Conservation (phyloP, 768 basidiomycete genomes). For the Gymnopilus junonius region DNA sequence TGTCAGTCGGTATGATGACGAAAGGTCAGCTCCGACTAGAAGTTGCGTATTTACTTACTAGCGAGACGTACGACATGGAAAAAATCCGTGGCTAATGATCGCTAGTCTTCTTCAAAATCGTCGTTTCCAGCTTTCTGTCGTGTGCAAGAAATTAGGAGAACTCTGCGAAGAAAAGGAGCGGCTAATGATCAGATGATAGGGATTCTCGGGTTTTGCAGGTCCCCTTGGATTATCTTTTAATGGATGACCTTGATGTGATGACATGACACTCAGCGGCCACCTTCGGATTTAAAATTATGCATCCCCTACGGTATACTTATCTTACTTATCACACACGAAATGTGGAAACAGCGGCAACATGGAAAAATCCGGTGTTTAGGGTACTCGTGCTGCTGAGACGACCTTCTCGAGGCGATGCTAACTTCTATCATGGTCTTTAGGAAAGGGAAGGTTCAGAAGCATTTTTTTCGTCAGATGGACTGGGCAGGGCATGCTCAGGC, state of each 20-base stretch:
- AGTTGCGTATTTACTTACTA: not conserved
- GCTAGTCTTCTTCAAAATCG: too few species aligned
- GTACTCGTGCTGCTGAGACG: not conserved
- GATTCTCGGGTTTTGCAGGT: not conserved
- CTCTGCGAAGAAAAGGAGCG: not conserved
- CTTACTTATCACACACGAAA: not conserved
- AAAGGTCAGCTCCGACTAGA: not conserved
- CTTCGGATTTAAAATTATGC: not conserved
- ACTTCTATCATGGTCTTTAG: not conserved
- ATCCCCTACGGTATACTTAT: too few species aligned
- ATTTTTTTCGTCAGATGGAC: not conserved
- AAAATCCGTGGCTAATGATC: not conserved
- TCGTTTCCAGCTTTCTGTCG: too few species aligned
- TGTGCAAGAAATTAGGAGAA: not conserved
- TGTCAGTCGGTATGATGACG: not conserved
- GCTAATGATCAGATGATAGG: not conserved
- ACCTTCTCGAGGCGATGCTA: not conserved
- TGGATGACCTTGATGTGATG: not conserved
- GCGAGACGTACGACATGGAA: not conserved
- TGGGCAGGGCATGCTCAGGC: not conserved
- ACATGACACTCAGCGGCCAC: not conserved
- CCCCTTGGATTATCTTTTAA: not conserved
- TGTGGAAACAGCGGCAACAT: not conserved
- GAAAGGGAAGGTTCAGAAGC: not conserved
- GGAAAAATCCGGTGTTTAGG: not conserved